Percentiles rank a stretch among this genome's conserved stretches.
These are phyloP conservation scores for Lipomyces spencermartinsiae DNA, from an alignment of 805 yeast genomes.

Conservation along the genomic window DNA sequence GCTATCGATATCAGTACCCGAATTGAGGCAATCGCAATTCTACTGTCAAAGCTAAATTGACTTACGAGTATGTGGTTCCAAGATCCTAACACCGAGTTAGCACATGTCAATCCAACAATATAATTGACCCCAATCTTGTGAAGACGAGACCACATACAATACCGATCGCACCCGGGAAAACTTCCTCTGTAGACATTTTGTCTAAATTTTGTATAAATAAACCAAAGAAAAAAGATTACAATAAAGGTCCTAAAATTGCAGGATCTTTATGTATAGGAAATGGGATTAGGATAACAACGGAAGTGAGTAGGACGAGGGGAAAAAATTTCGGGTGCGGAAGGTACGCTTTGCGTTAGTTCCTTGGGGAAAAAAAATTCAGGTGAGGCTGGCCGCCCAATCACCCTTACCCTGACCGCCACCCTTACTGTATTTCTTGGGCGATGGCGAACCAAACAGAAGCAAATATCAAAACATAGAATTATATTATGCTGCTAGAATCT, in stretches of 20 bases:
- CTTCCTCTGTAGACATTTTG: constrained; percentile 70
- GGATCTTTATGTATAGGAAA: not conserved
- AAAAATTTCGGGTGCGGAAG: not conserved
- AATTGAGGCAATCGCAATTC: not conserved
- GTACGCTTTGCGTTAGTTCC: not conserved
- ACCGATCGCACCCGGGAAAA: constrained; percentile 99
- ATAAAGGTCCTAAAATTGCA: not conserved
- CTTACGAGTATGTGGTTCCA: constrained; percentile 43
- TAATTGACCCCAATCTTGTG: not conserved
- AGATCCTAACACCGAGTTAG: constrained; percentile 32
- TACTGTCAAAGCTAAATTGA: not conserved
- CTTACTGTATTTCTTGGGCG: not conserved
- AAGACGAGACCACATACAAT: constrained; percentile 56
- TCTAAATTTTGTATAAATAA: not conserved
- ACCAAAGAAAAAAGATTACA: not conserved
- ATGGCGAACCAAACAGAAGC: not conserved
- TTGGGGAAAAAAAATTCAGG: not conserved
- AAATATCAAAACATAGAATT: too few species aligned
- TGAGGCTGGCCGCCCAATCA: not conserved
- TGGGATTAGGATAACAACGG: not conserved
- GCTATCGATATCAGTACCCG: constrained; percentile 16
- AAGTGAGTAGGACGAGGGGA: not conserved
- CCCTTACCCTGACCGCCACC: constrained; percentile 5
- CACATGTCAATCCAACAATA: not conserved
- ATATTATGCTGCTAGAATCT: not conserved